Base-by-base conservation (phyloP, 2,329 filamentous ascomycete genomes). In the Fusarium poae region DNA sequence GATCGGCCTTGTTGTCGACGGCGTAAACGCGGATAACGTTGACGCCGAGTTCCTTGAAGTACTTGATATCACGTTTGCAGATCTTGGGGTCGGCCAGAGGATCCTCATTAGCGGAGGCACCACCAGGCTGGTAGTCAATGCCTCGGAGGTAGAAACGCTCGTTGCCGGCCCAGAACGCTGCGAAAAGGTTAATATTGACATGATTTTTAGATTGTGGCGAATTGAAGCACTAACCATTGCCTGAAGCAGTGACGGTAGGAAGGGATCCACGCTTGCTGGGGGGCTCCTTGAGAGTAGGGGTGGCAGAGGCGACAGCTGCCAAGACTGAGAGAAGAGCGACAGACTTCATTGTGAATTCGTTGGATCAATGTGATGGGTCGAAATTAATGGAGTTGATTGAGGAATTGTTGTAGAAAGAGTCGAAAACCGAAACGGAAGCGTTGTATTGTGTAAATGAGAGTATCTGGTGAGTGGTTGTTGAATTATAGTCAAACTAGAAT, bases 11-110 rank as follows among this genome's bases (percentile, higher is more conserved):
- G 86, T 97, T 97, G 84, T 97, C 94, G 72, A 97, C 90, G 18
- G 91, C 93, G 86, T 97, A 97, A 66, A 97, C 92, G 80, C 94
- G 94, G 77, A 97, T 85, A 27, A 93, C 94, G 85, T 97, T 97
- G 82, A 97, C 84, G 49, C 94, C 93, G 51, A 97, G 85, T 71
- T 93, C 87, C 83, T 92, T 88, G 88, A 97, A 97, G 78, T 93
- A 85, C 52, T 82, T 81, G 73, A 97, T 91, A 77, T 97, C 93
- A 70, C 94, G 91, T 79, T 88, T 86, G 87, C 94, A 97, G 75
- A 85, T 81, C 5, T 80, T 80, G 25, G 83, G 77, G 74, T 97
- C 90, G 66, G 92, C 89, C 54, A 97, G 90, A 64, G 94, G 93
- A 77, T 97, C 94, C n/a, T 72, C 53, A 71, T 83, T 82, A 64